Base-by-base conservation (phyloP, 23 red algal species). In the Gracilaria domingensis region DNA sequence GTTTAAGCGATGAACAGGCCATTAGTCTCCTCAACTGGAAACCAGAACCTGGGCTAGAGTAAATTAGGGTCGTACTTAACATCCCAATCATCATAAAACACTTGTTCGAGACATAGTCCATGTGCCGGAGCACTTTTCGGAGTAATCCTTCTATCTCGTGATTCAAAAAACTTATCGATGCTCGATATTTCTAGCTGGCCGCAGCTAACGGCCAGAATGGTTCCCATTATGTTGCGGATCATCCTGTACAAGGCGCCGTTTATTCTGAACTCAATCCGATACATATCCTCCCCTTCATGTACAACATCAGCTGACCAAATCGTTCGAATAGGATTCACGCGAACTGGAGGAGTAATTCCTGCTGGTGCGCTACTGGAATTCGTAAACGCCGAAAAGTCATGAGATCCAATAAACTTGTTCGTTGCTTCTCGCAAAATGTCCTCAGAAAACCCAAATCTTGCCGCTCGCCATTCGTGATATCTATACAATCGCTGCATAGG, bases 361-460 rank as follows among this genome's bases (percentile, higher is more conserved):
- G 82, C 33, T 20, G 82, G 91, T 72, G 55, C 42, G 45, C 57
- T 60, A 42, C 71, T 59, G 35, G 88, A 40, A 34, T 94, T 92
- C 37, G 94, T 86, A 88, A 99, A 99, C 12, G 94, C 87, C n/a
- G 88, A 76, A 95, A 96, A 99, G 60, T 99, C 97, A 83, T 99
- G 97, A n/a, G 89, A 91, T 20, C 97, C 97, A 7, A 95, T 48
- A 53, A 96, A 96, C 64, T 69, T 78, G 16, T n/a, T 60, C 17
- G 91, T 45, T 44, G 87, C 80, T 30, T 70, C 87, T 2, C 80
- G 57, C 28, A 96, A 30, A 2, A 14, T 28, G 14, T 84, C 28
- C 58, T 91, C 87, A 21, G 64, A 83, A 79, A 92, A 92, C 5
- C 79, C 89, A 28, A 76, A 83, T 42, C 24, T 72, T 47, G 75